Evolutionary conservation across 176 grass and related monocot genomes (phyloP), one percentile per base, ranked within the genome.

Genomic region (Oryza nivara): DNA sequence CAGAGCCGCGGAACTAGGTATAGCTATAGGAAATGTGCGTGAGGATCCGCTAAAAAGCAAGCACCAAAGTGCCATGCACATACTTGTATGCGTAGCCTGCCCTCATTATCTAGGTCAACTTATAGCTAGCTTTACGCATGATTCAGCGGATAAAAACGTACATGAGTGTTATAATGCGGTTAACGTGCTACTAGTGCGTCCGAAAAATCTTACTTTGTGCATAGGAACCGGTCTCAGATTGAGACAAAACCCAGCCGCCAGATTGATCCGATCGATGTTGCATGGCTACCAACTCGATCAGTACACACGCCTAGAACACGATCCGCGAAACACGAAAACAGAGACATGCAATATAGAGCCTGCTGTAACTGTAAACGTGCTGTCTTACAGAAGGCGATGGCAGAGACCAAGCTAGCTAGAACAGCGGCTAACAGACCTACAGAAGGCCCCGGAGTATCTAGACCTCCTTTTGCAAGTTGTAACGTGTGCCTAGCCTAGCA

Each of bases 81-180:
- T 22, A 63, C 9, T n/a, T 63, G 11, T 10, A 23, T 9, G n/a
- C 58, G 58, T 63, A 63, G 58, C 58, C 58, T 8, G 58, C 58
- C 20, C 58, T 63, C 58, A n/a, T 11, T 22, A 58, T 36, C 44
- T 80, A 80, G 78, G 65, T 80, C 45, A 80, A 80, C 78, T 58
- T n/a, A 36, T 80, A 80, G 45, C 65, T 36, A 51, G 3, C 20
- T 45, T 19, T 49, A 25, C 30, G 51, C 54, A n/a, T 58, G 54
- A 28, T 23, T 6, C 16, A 38, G 30, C n/a, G 26, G 30, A 14
- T 69, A n/a, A 19, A 56, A 56, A 19, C 52, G 16, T 56, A 19
- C 0, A 20, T 17, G 7, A 8, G 5, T 20, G 7, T 58, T 20
- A 9, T 58, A 58, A 58, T 58, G 54, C 19, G 17, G 19, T 58